phyloP scores from a whole-genome alignment of 2,329 filamentous ascomycete genomes.

The Cordyceps javanica region DNA sequence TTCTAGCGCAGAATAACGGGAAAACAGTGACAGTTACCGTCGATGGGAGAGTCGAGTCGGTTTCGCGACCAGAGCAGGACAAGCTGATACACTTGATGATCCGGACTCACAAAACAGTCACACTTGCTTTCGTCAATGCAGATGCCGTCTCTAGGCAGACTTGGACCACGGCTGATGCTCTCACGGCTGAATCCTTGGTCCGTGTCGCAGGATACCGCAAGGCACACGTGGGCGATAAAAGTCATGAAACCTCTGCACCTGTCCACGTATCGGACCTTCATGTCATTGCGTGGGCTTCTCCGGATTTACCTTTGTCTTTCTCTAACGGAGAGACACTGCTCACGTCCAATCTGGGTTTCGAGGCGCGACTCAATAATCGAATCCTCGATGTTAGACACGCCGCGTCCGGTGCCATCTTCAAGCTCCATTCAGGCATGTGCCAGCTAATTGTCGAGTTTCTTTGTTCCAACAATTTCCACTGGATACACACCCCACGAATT shows the following conservation, averaged over 20 bases:
- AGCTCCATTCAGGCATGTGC: constrained; percentile 7
- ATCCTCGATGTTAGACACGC: not conserved
- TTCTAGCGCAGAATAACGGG: not conserved
- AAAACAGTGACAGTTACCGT: not conserved
- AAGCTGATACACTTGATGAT: not conserved
- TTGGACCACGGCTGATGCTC: not conserved
- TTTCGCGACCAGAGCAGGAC: not conserved
- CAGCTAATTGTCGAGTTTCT: constrained; percentile 7
- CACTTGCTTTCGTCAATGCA: not conserved
- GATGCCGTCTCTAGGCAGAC: not conserved
- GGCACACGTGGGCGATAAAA: not conserved
- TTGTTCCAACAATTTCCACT: not conserved
- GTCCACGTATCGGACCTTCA: not conserved
- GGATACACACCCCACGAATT: not conserved
- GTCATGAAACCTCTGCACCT: not conserved
- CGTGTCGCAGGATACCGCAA: not conserved
- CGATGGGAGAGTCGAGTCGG: not conserved
- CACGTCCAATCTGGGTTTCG: not conserved
- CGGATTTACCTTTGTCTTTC: not conserved
- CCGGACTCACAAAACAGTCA: not conserved
- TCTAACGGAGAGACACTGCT: too few species aligned
- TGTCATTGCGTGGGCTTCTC: not conserved
- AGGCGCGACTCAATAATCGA: not conserved
- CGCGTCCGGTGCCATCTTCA: not conserved
- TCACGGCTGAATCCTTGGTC: not conserved